Evolutionary conservation across 129 eudicot species (phyloP).

Genomic region (Lonicera japonica): DNA sequence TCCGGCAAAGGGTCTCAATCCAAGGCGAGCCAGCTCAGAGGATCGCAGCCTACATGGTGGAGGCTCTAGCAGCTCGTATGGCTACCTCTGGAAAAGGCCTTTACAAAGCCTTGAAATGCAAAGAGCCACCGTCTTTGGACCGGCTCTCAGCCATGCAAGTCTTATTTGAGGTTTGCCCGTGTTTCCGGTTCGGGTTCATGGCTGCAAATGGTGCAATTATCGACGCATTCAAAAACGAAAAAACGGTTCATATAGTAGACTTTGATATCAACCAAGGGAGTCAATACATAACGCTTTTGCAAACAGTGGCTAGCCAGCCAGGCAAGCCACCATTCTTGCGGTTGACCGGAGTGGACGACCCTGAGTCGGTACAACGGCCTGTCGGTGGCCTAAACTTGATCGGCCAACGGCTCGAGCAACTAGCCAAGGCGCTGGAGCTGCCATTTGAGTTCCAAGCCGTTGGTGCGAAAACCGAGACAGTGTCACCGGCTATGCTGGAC

Average conservation of each 20-base stretch:
- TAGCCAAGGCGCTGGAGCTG: constrained; percentile 47
- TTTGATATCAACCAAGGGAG: constrained; percentile 95
- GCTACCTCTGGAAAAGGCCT: constrained; percentile 83
- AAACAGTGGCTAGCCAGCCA: constrained; percentile 50
- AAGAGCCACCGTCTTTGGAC: constrained; percentile 70
- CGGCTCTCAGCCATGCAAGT: constrained; percentile 96
- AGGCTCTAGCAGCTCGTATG: constrained; percentile 89
- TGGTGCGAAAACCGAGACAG: constrained; percentile 44
- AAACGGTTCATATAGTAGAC: constrained; percentile 68
- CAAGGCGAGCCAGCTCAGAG: constrained; percentile 90
- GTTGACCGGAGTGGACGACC: constrained; percentile 88
- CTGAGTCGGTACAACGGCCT: constrained; percentile 80
- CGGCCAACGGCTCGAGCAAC: constrained; percentile 65
- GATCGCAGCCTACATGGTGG: constrained; percentile 92
- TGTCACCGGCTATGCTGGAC: constrained; percentile 46
- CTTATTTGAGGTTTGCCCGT: constrained; percentile 90
- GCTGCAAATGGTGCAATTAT: constrained; percentile 89
- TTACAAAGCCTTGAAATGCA: constrained; percentile 82
- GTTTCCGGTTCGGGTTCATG: constrained; percentile 90
- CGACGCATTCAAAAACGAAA: constrained; percentile 60
- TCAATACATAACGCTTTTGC: constrained; percentile 73
- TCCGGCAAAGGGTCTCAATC: constrained; percentile 67
- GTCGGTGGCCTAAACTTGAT: constrained; percentile 69
- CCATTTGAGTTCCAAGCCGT: constrained; percentile 69
- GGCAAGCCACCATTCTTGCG: constrained; percentile 40